Evolutionary conservation across 2,329 filamentous ascomycete species (phyloP).

Genomic region (Diaporthe humulicola): DNA sequence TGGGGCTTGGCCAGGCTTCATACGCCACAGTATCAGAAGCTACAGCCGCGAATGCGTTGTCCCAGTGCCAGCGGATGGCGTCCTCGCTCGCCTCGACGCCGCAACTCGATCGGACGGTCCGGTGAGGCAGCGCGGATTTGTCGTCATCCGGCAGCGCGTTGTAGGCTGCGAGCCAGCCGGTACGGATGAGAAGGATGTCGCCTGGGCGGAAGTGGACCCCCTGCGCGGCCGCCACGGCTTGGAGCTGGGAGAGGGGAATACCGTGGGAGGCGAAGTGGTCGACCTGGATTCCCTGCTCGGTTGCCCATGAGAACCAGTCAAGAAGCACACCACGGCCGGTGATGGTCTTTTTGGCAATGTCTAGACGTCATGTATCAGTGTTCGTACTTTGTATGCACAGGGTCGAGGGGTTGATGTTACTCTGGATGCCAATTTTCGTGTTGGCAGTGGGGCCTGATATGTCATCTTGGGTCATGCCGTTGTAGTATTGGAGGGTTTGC

Average conservation of each 20-base stretch:
- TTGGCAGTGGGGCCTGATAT: not conserved
- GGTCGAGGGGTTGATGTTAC: not conserved
- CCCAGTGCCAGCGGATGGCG: slow-evolving; percentile 71
- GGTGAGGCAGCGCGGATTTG: not conserved
- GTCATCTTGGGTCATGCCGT: not conserved
- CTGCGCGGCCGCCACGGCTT: not conserved
- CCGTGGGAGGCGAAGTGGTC: slow-evolving; percentile 4
- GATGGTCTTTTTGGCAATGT: not conserved
- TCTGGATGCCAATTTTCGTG: not conserved
- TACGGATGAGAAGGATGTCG: slow-evolving; percentile 12
- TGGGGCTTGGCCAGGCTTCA: slow-evolving; percentile 67
- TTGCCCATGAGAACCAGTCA: slow-evolving; percentile 9
- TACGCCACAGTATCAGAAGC: slow-evolving; percentile 75
- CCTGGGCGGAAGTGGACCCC: not conserved
- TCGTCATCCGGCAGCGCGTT: not conserved
- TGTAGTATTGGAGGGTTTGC: slow-evolving; percentile 3
- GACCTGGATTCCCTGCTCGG: not conserved
- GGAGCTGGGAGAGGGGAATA: slow-evolving; percentile 9
- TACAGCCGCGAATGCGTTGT: slow-evolving; percentile 76
- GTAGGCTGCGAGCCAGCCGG: slow-evolving; percentile 6
- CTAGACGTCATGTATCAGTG: not conserved
- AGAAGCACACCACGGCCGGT: slow-evolving; percentile 24
- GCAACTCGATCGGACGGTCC: not conserved
- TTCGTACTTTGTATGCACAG: too few relatives aligned
- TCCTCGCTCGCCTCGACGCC: slow-evolving; percentile 20